Percentiles rank a stretch among this genome's conserved stretches.
phyloP scores from a whole-genome alignment of 768 basidiomycete genomes.

The Gloeostereum incarnatum region DNA sequence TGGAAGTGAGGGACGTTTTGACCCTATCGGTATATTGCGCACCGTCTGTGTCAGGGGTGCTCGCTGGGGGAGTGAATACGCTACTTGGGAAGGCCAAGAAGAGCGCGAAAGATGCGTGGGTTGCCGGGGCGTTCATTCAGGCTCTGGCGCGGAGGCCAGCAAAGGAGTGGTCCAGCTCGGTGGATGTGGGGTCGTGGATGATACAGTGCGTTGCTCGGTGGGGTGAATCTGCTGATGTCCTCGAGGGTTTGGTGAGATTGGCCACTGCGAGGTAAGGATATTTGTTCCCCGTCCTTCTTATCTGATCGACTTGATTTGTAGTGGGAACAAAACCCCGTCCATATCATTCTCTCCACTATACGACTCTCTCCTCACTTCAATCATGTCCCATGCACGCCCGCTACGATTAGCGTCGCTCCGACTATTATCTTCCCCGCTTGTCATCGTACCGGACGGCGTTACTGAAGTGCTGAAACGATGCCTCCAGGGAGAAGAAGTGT shows the following conservation, averaged over 20 bases:
- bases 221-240: conserved; percentile 46
- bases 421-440: conserved; percentile 45
- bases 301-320: no score
- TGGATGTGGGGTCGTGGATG: conserved; percentile 44
- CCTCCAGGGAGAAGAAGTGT: conserved; percentile 72
- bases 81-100: conserved; percentile 18
- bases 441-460: conserved; percentile 31
- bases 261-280: no score
- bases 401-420: conserved; percentile 59
- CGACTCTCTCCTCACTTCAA: no score
- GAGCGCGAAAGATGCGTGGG: conserved; percentile 38
- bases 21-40: conserved; percentile 44
- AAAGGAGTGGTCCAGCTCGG: conserved; percentile 34
- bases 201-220: conserved; percentile 36
- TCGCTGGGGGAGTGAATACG: conserved; percentile 19
- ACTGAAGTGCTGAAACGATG: conserved; percentile 55
- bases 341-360: conserved; percentile 43
- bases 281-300: no score
- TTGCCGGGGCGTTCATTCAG: conserved; percentile 51
- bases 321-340: no score
- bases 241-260: conserved; percentile 47
- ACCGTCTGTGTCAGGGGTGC: conserved; percentile 28
- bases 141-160: conserved; percentile 34
- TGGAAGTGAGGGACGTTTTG: conserved; percentile 45
- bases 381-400: conserved; percentile 66